Evolutionary conservation across 495 filamentous ascomycete genomes (phyloP), one percentile per base, ranked within the genome.

Genomic region (Penicillium bialowiezense): DNA sequence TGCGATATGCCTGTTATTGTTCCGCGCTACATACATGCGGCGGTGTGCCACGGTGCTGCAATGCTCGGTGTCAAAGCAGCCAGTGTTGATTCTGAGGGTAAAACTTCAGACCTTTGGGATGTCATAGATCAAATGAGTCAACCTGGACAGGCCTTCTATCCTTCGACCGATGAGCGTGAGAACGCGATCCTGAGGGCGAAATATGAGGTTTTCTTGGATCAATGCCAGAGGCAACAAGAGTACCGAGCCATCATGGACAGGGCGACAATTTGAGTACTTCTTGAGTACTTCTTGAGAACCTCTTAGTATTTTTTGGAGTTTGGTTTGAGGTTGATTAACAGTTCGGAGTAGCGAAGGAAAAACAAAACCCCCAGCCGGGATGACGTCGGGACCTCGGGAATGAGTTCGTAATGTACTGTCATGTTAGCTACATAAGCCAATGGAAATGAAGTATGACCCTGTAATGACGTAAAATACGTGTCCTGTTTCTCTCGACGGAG

Each of bases 111-210:
- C 33, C 69, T 98, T 49, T 98, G 92, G 93, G 77, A 82, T 46
- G 96, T 98, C 55, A 98, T 98, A 91, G 88, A 92, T 68, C 82
- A 90, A 23, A 96, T 96, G 87, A 91, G 84, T 69, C 95, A 96
- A 71, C 84, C 90, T 15, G 93, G 93, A 10, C 86, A 81, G 61
- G 79, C 87, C 44, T 83, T 95, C 2, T 71, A 80, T 65, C 88
- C 91, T 12, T 81, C 78, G 0, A 79, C 72, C 19, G 80, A 95
- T 61, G 56, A 56, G 39, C 81, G 77, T 26, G 85, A 92, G 75
- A 90, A 86, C 76, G 85, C 82, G 59, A 69, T 98, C 44, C 68
- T 98, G 41, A 69, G 80, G 54, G 84, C 82, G 20, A 98, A 97
- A 74, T 98, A 96, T 56, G 81, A 88, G n/a, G 70, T 71, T 2